These are phyloP conservation scores for Primulina huaijiensis DNA, from an alignment of 257 asterid species.

Conservation along the genomic window DNA sequence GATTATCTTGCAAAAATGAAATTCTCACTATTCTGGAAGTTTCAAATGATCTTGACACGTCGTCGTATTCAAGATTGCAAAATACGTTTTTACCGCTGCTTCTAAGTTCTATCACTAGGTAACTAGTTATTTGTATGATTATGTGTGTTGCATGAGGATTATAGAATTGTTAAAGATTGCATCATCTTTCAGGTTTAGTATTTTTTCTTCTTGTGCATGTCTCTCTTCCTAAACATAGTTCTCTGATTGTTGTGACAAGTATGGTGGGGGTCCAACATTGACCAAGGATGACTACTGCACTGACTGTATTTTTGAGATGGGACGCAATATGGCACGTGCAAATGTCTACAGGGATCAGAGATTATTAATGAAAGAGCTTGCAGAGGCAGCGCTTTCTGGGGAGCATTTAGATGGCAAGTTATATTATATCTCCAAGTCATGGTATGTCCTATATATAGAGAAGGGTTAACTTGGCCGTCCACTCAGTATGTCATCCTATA, in stretches of 20 bases:
- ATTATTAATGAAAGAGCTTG: conserved; percentile 75
- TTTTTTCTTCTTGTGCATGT: conserved; percentile 21
- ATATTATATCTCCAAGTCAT: conserved; percentile 76
- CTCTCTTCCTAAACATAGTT: conserved; percentile 28
- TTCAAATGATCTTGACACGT: not conserved
- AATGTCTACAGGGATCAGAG: conserved; percentile 74
- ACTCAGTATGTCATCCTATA: conserved; percentile 14
- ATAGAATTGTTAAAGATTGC: not conserved
- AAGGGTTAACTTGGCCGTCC: conserved; percentile 9
- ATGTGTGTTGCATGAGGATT: not conserved
- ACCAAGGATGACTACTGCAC: conserved; percentile 65
- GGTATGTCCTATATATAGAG: conserved; percentile 44
- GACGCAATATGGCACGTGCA: conserved; percentile 61
- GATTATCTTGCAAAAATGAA: too few relatives aligned
- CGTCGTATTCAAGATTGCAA: conserved; percentile 9
- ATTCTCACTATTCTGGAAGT: too few relatives aligned
- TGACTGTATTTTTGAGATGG: conserved; percentile 75
- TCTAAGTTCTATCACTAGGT: not conserved
- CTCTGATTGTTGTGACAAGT: conserved; percentile 54
- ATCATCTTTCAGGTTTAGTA: conserved; percentile 2
- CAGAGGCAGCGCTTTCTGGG: conserved; percentile 91
- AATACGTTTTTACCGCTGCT: not conserved
- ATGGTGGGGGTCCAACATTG: conserved; percentile 86
- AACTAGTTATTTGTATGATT: conserved; percentile 11
- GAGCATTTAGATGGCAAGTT: conserved; percentile 51